phyloP scores from a whole-genome alignment of 768 basidiomycete species.

The Lepiota brunneoincarnata region DNA sequence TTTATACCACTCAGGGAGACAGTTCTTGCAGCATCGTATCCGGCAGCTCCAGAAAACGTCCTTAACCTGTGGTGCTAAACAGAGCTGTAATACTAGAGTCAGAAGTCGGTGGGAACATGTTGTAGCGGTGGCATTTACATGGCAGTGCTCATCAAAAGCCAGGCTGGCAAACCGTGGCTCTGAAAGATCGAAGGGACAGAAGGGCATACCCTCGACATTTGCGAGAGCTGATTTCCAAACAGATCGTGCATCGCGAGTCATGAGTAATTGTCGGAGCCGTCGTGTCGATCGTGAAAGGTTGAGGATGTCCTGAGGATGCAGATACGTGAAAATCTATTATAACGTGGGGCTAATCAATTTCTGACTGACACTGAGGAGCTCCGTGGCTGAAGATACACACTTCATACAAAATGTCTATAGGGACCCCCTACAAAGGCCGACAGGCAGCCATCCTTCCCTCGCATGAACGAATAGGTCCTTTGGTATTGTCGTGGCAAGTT shows the following conservation, averaged over 20 bases:
- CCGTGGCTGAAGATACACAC: slow-evolving; percentile 14
- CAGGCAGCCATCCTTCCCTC: slow-evolving; percentile 14
- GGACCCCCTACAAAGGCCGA: slow-evolving; percentile 19
- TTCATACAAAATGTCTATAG: slow-evolving; percentile 32
- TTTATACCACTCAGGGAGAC: slow-evolving; percentile 29
- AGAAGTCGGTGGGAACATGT: background rate
- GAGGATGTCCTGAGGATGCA: slow-evolving; percentile 45
- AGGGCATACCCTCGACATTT: slow-evolving; percentile 34
- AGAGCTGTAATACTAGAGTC: slow-evolving; percentile 26
- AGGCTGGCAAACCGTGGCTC: slow-evolving; percentile 45
- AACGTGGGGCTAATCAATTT: background rate
- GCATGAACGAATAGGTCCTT: background rate
- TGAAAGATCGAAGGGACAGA: slow-evolving; percentile 40
- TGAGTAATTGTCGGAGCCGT: slow-evolving; percentile 37
- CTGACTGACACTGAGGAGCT: no score
- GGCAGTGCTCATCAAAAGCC: slow-evolving; percentile 41
- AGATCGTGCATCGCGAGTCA: slow-evolving; percentile 26
- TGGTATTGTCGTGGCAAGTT: background rate
- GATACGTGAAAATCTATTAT: slow-evolving; percentile 39
- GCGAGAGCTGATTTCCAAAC: slow-evolving; percentile 36
- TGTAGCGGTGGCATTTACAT: slow-evolving; percentile 27
- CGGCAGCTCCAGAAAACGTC: slow-evolving; percentile 35
- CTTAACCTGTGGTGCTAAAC: slow-evolving; percentile 25
- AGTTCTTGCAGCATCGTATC: slow-evolving; percentile 33
- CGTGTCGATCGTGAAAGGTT: slow-evolving; percentile 41